Evolutionary conservation across 1,284 basidiomycete genomes (phyloP), one percentile per base, ranked within the genome.

Genomic region (Coniophora puteana): DNA sequence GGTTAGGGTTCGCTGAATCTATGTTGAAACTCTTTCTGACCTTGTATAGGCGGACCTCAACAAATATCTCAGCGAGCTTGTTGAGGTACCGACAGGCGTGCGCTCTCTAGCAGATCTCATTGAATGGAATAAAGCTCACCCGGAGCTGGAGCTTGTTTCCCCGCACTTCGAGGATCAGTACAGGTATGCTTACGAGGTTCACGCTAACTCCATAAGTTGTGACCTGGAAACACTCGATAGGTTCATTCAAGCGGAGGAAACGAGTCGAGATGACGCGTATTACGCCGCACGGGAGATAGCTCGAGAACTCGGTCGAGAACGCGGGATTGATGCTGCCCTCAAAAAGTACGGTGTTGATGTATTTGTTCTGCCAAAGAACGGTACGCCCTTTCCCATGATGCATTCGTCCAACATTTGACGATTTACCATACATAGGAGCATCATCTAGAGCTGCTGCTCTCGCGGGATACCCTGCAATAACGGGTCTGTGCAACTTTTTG

Each of bases 41-140:
- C 23, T 28, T 16, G 22, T 39, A 13, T 27, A 68, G 67, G 51
- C 62, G 11, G 61, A 66, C 22, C 44, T 69, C 7, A 57, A 59
- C 11, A 47, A 51, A 14, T 69, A 69, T 17, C 51, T 40, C 8
- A 30, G 24, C 8, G 41, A 31, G 5, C 41, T 20, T 31, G 41
- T 14, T 31, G 28, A 16, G 27, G 41, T 23, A 24, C 41, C 12
- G 21, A 42, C 11, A 25, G 40, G 12, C 23, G 41, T 42, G 8
- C 42, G 30, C 25, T n/a, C 2, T 16, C 52, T 69, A 39, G 62
- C 66, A 2, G 51, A 58, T 29, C 38, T 74, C 3, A 72, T 74
- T 45, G 50, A 56, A n/a, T 74, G 70, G 58, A 74, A 74, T 44
- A 54, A 53, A 18, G 62, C 54, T 2, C 65, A 73, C 40, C 62